A percentile compares a stretch with the other conserved stretches of the same genome.
Conservation (phyloP, 2,329 filamentous ascomycete species). For the Alternaria consortialis region DNA sequence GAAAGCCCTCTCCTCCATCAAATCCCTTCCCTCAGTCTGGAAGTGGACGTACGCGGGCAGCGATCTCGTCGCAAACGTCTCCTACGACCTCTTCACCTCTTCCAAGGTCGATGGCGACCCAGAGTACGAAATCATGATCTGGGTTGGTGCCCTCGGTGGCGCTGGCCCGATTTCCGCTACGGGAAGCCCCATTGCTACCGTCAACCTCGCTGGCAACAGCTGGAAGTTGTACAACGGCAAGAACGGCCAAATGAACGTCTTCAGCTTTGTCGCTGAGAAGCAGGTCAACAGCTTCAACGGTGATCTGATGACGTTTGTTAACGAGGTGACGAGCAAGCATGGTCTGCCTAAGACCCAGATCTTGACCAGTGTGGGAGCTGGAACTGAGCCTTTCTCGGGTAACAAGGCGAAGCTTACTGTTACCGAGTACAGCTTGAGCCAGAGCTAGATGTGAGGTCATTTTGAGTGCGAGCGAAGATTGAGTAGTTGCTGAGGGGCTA, state of each 20-base stretch:
- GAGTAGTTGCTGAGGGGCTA: background rate
- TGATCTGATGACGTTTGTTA: slow-evolving; percentile 66
- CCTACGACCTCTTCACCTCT: slow-evolving; percentile 69
- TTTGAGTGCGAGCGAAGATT: background rate
- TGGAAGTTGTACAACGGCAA: slow-evolving; percentile 69
- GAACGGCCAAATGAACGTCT: slow-evolving; percentile 69
- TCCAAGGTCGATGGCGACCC: slow-evolving; percentile 56
- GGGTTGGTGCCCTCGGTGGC: slow-evolving; percentile 66
- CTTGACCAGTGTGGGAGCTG: slow-evolving; percentile 62
- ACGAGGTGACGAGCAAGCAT: slow-evolving; percentile 62
- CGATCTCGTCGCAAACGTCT: slow-evolving; percentile 64
- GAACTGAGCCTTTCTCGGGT: slow-evolving; percentile 66
- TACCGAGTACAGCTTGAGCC: slow-evolving; percentile 49
- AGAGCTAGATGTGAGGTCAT: slow-evolving; percentile 21
- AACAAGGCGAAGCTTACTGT: slow-evolving; percentile 57
- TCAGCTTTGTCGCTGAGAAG: slow-evolving; percentile 64
- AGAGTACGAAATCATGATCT: slow-evolving; percentile 74
- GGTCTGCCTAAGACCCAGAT: slow-evolving; percentile 61
- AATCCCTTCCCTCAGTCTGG: slow-evolving; percentile 57
- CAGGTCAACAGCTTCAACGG: slow-evolving; percentile 63
- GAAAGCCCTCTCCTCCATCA: slow-evolving; percentile 49
- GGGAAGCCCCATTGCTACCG: slow-evolving; percentile 63
- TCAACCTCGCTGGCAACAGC: slow-evolving; percentile 61
- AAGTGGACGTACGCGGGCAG: slow-evolving; percentile 61
- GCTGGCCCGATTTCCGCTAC: slow-evolving; percentile 68